Evolutionary conservation across 2,329 filamentous ascomycete species (phyloP).

Genomic region (Verticillium tricorpus): DNA sequence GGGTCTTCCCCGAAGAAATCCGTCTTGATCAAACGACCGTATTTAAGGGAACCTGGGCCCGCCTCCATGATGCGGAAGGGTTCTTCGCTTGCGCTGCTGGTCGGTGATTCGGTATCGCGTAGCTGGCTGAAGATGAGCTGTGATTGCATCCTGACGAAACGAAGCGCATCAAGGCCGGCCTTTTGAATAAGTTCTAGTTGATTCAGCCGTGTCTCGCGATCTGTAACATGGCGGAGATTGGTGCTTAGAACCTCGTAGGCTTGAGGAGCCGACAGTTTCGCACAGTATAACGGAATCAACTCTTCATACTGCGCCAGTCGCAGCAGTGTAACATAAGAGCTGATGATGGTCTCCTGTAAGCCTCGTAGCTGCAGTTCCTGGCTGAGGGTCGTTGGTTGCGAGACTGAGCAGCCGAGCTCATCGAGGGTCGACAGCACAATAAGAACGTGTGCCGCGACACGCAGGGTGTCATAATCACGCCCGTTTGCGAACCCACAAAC

Average conservation of each 20-base stretch:
- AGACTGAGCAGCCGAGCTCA: slow-evolving; percentile 38
- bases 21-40: slow-evolving; percentile 60
- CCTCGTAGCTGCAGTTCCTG: slow-evolving; percentile 28
- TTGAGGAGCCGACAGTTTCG: slow-evolving; percentile 62
- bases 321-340: slow-evolving; percentile 77
- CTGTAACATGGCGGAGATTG: slow-evolving; percentile 70
- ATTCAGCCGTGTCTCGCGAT: slow-evolving; percentile 58
- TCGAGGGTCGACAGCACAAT: slow-evolving; percentile 65
- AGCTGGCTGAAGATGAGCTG: slow-evolving; percentile 46
- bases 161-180: slow-evolving; percentile 66
- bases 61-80: slow-evolving; percentile 48
- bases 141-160: slow-evolving; percentile 69
- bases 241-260: slow-evolving; percentile 68
- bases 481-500: neutral
- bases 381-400: slow-evolving; percentile 29
- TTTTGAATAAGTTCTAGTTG: slow-evolving; percentile 72
- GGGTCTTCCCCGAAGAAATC: slow-evolving; percentile 66
- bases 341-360: slow-evolving; percentile 69
- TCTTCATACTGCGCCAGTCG: slow-evolving; percentile 69
- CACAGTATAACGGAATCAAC: slow-evolving; percentile 83
- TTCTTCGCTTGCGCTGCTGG: neutral
- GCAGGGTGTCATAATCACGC: slow-evolving; percentile 49
- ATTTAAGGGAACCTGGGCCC: slow-evolving; percentile 45
- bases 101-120: slow-evolving; percentile 8
- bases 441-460: slow-evolving; percentile 63